phyloP scores from a whole-genome alignment of 495 filamentous ascomycete genomes.

The Umbilicaria muhlenbergii region DNA sequence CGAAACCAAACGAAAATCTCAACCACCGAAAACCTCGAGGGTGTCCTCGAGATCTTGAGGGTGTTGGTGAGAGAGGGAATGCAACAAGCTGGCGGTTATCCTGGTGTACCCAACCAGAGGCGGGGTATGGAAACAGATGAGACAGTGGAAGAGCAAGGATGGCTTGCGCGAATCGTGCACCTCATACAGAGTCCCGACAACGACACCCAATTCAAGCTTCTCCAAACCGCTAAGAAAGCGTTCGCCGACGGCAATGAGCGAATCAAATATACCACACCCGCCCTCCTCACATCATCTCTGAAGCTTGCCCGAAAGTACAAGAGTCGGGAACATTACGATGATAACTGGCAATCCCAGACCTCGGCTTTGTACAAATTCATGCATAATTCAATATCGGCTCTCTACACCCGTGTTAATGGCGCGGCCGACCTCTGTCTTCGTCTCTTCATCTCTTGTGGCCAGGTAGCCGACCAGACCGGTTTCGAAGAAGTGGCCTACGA shows the following conservation, averaged over 20 bases:
- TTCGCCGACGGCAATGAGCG: conserved; percentile 89
- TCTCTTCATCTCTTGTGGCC: conserved; percentile 79
- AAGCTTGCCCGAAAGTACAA: conserved; percentile 85
- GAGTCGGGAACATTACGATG: conserved; percentile 79
- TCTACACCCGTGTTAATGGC: conserved; percentile 76
- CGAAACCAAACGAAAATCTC: conserved; percentile 66
- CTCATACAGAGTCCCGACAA: conserved; percentile 71
- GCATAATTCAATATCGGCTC: conserved; percentile 69
- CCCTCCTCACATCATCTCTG: conserved; percentile 77
- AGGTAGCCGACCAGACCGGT: conserved; percentile 80
- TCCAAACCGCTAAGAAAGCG: conserved; percentile 76
- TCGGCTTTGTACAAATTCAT: conserved; percentile 89
- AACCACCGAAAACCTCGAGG: conserved; percentile 64
- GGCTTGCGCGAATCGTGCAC: conserved; percentile 84
- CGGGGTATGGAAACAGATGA: conserved; percentile 75
- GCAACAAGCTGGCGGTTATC: conserved; percentile 71
- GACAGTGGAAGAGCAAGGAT: conserved; percentile 93
- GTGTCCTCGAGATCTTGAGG: conserved; percentile 70
- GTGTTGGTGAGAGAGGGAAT: conserved; percentile 88
- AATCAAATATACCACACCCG: conserved; percentile 87
- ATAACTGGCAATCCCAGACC: conserved; percentile 85
- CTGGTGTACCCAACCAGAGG: conserved; percentile 50
- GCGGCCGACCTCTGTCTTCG: conserved; percentile 77
- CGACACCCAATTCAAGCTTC: conserved; percentile 84
- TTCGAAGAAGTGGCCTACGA: conserved; percentile 96